phyloP scores from a whole-genome alignment of 805 yeast species.

The Saturnispora zaruensis region DNA sequence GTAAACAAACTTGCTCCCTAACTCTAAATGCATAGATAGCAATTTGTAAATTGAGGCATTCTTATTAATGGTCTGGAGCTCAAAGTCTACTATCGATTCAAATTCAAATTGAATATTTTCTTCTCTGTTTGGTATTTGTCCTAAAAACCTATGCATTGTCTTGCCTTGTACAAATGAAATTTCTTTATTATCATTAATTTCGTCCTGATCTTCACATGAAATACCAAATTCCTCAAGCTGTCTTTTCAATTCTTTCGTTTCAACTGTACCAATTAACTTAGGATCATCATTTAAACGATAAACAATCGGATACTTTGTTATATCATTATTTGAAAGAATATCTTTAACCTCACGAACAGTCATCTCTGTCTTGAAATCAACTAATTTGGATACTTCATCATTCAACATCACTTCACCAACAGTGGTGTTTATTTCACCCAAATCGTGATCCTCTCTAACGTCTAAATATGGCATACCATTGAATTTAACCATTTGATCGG shows the following conservation, averaged over 20 bases:
- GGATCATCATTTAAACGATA: constrained; percentile 19
- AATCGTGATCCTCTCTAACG: constrained; percentile 57
- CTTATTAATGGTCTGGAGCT: constrained; percentile 55
- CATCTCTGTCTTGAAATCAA: neutral
- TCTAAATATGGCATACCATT: constrained; percentile 83
- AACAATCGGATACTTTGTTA: constrained; percentile 49
- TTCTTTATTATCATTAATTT: neutral
- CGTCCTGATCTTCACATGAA: neutral
- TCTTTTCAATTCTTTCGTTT: constrained; percentile 34
- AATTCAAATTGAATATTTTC: constrained; percentile 18
- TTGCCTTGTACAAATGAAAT: constrained; percentile 15
- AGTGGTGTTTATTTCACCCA: constrained; percentile 31
- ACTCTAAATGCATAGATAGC: constrained; percentile 58
- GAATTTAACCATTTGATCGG: constrained; percentile 86
- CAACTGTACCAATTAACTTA: constrained; percentile 38
- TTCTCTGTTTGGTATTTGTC: constrained; percentile 1
- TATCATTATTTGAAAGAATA: constrained; percentile 29
- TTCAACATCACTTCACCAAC: constrained; percentile 57
- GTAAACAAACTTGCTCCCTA: constrained; percentile 72
- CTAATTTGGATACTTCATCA: neutral
- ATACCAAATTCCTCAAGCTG: constrained; percentile 16
- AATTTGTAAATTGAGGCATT: constrained; percentile 51
- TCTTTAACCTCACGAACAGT: constrained; percentile 25
- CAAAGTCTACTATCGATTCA: constrained; percentile 34
- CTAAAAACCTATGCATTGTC: constrained; percentile 2